phyloP scores from a whole-genome alignment of 2,329 filamentous ascomycete genomes.

The Aspergillus carbonarius region DNA sequence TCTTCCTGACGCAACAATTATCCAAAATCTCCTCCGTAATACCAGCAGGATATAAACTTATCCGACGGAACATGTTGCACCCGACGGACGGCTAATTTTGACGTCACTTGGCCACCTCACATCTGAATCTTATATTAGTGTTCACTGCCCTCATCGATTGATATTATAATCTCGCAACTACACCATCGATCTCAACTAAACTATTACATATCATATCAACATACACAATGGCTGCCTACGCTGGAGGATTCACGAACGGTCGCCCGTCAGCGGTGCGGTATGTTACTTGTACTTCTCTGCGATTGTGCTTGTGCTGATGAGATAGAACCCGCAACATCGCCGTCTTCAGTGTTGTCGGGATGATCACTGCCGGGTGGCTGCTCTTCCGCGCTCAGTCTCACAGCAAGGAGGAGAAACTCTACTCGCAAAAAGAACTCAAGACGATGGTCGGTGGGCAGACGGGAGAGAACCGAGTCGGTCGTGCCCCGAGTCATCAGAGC shows the following conservation, averaged over 20 bases:
- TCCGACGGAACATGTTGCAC: background rate
- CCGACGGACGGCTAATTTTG: conserved; percentile 3
- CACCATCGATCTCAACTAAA: too few species aligned
- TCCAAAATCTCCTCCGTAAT: too few species aligned
- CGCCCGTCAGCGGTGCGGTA: background rate
- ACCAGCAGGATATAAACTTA: background rate
- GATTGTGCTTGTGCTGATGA: background rate
- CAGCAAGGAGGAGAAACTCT: conserved; percentile 8
- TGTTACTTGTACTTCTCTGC: background rate
- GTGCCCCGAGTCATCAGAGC: background rate
- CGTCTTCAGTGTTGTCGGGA: conserved; percentile 5
- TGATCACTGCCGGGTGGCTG: conserved; percentile 7
- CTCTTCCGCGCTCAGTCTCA: conserved; percentile 15
- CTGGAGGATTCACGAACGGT: background rate
- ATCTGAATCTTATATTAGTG: background rate
- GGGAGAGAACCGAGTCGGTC: background rate
- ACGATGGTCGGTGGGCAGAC: conserved; percentile 10
- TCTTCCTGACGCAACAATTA: background rate
- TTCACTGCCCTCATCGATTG: background rate
- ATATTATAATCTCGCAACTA: background rate
- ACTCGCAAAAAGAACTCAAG: conserved; percentile 7
- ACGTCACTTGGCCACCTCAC: background rate
- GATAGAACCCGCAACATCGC: conserved; percentile 10
- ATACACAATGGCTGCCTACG: background rate
- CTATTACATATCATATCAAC: background rate